Percentiles rank a stretch among this genome's conserved stretches.
Conservation (phyloP, 345 rosid species). For the Microcos paniculata region DNA sequence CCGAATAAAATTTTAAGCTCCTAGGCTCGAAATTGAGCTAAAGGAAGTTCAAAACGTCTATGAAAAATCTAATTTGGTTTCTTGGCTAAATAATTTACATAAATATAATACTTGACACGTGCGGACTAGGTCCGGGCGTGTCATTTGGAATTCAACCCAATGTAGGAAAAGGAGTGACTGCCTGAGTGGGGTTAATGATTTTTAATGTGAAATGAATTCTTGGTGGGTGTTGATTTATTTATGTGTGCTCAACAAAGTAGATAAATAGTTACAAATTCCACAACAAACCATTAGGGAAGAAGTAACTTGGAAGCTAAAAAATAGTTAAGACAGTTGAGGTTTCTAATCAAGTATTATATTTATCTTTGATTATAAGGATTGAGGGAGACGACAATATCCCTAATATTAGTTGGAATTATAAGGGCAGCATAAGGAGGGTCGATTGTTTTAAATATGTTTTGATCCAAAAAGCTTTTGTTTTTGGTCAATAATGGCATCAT, state of each 20-base stretch:
- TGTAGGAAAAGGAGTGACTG: neutral
- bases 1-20: too few species aligned
- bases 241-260: neutral
- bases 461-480: too few species aligned
- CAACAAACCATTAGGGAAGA: neutral
- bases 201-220: neutral
- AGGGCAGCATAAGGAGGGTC: neutral
- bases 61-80: too few species aligned
- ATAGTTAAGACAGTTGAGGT: neutral
- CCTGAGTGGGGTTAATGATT: neutral
- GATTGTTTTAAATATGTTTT: too few species aligned
- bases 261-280: neutral
- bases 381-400: neutral
- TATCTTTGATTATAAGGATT: neutral
- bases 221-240: neutral
- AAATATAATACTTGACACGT: too few species aligned
- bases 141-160: neutral
- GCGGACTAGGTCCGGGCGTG: too few species aligned
- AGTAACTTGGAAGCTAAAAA: constrained; percentile 7
- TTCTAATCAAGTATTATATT: neutral
- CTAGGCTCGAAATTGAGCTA: too few species aligned
- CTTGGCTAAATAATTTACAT: too few species aligned
- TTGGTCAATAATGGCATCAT: too few species aligned
- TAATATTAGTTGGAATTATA: neutral
- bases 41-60: too few species aligned